A percentile compares a stretch with the other conserved stretches of the same genome.
Conservation (phyloP, 768 basidiomycete genomes). For the Kwoniella botswanensis region DNA sequence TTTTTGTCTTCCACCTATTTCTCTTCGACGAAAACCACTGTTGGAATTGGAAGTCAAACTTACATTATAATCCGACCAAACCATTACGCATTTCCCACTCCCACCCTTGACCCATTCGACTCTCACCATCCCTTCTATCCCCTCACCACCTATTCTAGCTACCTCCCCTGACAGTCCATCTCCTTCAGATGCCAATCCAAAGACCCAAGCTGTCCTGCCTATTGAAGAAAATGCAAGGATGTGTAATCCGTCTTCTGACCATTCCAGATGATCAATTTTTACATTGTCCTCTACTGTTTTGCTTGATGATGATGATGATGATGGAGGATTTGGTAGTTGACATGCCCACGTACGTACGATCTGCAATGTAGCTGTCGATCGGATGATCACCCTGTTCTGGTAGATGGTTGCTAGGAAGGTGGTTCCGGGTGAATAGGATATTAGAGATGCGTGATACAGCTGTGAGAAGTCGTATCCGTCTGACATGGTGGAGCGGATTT, state of each 20-base stretch:
- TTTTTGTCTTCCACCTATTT: no score
- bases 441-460: conserved; percentile 34
- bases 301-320: background rate
- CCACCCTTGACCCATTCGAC: conserved; percentile 80
- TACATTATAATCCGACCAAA: conserved; percentile 93
- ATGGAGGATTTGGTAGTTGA: conserved; percentile 2
- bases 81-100: conserved; percentile 78
- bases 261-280: conserved; percentile 75
- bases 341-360: conserved; percentile 80
- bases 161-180: conserved; percentile 49
- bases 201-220: conserved; percentile 72
- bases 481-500: conserved; percentile 13
- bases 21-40: no score
- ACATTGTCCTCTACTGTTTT: conserved; percentile 46
- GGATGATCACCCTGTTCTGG: conserved; percentile 77
- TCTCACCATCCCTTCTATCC: conserved; percentile 77
- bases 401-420: conserved; percentile 83
- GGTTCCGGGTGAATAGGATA: conserved; percentile 78
- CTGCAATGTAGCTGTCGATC: conserved; percentile 81
- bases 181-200: conserved; percentile 76
- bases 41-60: conserved; percentile 57
- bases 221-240: conserved; percentile 80
- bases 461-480: conserved; percentile 53
- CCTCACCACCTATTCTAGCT: conserved; percentile 40
- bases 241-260: conserved; percentile 88